phyloP scores from a whole-genome alignment of 768 basidiomycete genomes.

The Mycena venus region DNA sequence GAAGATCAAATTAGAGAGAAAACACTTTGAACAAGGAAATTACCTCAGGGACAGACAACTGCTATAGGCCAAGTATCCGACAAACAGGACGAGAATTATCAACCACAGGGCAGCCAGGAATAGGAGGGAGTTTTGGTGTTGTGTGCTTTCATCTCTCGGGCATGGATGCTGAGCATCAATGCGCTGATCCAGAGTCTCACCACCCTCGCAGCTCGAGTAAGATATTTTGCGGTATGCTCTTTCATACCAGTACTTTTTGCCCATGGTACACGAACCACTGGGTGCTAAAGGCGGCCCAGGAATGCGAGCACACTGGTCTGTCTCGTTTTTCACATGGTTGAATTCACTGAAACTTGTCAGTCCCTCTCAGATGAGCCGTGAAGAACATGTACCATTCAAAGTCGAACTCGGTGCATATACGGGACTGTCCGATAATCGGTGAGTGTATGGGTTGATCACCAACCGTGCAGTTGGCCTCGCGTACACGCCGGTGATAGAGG shows the following conservation, averaged over 20 bases:
- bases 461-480: slow-evolving; percentile 86
- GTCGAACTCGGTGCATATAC: slow-evolving; percentile 79
- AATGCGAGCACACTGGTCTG: slow-evolving; percentile 83
- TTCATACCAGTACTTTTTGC: slow-evolving; percentile 91
- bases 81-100: too few relatives aligned
- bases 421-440: slow-evolving; percentile 72
- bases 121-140: too few relatives aligned
- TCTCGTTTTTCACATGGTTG: slow-evolving; percentile 80
- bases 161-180: too few relatives aligned
- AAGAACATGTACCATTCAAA: slow-evolving; percentile 85
- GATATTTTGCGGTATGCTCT: slow-evolving; percentile 91
- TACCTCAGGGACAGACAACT: too few relatives aligned
- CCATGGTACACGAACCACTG: slow-evolving; percentile 71
- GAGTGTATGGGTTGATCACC: slow-evolving; percentile 72
- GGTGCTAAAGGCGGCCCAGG: slow-evolving; percentile 74
- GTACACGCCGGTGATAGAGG: slow-evolving; percentile 87
- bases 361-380: background rate
- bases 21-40: too few relatives aligned
- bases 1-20: too few relatives aligned
- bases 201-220: slow-evolving; percentile 88
- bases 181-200: slow-evolving; percentile 82
- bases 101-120: too few relatives aligned
- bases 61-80: too few relatives aligned
- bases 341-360: slow-evolving; percentile 77
- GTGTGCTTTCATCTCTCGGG: too few relatives aligned